These are phyloP conservation scores for Canavalia gladiata DNA, from an alignment of 306 rosid species.

Conservation along the genomic window DNA sequence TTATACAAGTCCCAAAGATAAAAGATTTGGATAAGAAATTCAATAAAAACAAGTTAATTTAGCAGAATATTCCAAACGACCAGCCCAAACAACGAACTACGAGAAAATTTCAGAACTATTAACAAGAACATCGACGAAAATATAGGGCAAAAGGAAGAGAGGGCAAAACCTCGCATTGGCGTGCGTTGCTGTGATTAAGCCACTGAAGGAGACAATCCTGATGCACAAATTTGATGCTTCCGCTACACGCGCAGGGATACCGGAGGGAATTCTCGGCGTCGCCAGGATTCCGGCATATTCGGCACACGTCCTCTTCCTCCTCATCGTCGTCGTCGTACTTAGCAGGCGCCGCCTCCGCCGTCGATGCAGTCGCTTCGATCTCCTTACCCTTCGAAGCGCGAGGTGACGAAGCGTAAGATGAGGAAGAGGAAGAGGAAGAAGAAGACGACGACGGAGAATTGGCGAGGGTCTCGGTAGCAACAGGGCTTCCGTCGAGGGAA, in stretches of 20 bases:
- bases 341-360: constrained; percentile 46
- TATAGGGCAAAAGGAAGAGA: background rate
- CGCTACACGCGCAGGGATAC: constrained; percentile 98
- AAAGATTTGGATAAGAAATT: constrained; percentile 21
- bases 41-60: constrained; percentile 25
- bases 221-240: constrained; percentile 96
- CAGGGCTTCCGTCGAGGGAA: constrained; percentile 53
- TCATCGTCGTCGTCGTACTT: constrained; percentile 88
- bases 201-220: constrained; percentile 99
- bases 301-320: constrained; percentile 95
- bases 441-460: constrained; percentile 50
- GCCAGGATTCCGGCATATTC: constrained; percentile 96
- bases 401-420: constrained; percentile 58
- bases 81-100: constrained; percentile 29
- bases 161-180: constrained; percentile 93
- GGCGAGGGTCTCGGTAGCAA: constrained; percentile 47
- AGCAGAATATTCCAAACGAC: constrained; percentile 14
- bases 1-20: background rate
- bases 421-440: constrained; percentile 42
- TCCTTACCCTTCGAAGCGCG: constrained; percentile 54
- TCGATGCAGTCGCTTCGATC: constrained; percentile 53
- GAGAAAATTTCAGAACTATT: background rate
- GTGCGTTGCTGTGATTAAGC: constrained; percentile 99
- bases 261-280: constrained; percentile 90
- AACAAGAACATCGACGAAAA: constrained; percentile 11